These are phyloP conservation scores for Pyricularia grisea DNA, from an alignment of 2,329 filamentous ascomycete genomes.

Conservation along the genomic window DNA sequence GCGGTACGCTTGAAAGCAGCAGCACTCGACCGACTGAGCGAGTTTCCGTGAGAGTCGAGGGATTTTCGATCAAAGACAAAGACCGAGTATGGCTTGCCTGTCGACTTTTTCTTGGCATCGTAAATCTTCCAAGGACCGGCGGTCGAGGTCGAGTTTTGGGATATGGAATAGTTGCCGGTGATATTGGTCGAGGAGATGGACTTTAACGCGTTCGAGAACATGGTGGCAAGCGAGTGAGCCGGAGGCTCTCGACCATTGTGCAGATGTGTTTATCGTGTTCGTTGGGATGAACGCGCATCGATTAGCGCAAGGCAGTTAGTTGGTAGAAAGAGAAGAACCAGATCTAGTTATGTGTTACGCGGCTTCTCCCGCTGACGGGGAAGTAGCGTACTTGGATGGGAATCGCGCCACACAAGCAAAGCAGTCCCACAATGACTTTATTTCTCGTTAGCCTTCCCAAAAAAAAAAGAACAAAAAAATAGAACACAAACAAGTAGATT, in stretches of 20 bases:
- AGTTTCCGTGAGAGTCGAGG: slow-evolving; percentile 58
- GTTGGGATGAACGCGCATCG: not conserved
- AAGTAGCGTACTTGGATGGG: not conserved
- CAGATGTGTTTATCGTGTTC: not conserved
- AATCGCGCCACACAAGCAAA: not conserved
- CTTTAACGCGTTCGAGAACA: slow-evolving; percentile 92
- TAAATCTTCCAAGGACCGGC: slow-evolving; percentile 96
- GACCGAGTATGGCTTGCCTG: slow-evolving; percentile 78
- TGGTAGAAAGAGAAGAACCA: not conserved
- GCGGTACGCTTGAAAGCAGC: slow-evolving; percentile 68
- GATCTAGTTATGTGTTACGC: not conserved
- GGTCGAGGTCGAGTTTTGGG: slow-evolving; percentile 63
- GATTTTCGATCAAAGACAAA: slow-evolving; percentile 92
- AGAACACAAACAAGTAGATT: too few relatives aligned
- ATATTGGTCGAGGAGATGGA: slow-evolving; percentile 89
- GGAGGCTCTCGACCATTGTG: slow-evolving; percentile 3
- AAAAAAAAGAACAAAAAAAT: not conserved
- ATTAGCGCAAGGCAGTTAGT: not conserved
- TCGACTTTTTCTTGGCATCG: slow-evolving; percentile 94
- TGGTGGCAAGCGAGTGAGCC: slow-evolving; percentile 31
- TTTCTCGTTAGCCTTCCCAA: not conserved
- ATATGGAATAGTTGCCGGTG: slow-evolving; percentile 79
- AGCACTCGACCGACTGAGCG: slow-evolving; percentile 52
- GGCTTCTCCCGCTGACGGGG: not conserved
- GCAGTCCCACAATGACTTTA: not conserved